Conservation (phyloP, 768 basidiomycete genomes). For the Auricularia sp. region DNA sequence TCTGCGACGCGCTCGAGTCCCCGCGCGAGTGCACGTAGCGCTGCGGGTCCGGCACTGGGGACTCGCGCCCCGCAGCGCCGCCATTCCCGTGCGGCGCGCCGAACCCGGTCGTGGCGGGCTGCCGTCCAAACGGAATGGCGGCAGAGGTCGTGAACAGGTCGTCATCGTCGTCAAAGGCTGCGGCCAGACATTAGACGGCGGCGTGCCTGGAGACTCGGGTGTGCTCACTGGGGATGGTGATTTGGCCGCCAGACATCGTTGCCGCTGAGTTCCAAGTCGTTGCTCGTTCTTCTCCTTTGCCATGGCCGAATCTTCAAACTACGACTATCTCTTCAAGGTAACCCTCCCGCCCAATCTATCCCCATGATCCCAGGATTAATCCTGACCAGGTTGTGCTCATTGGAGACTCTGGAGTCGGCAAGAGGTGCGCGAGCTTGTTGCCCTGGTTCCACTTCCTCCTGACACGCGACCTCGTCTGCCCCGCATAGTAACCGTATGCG, state of each 20-base stretch:
- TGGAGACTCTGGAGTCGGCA: neutral
- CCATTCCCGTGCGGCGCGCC: conserved; percentile 23
- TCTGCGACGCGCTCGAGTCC: conserved; percentile 72
- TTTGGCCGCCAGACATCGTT: no score
- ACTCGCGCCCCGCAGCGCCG: conserved; percentile 47
- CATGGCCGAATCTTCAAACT: conserved; percentile 93
- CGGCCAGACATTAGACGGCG: neutral
- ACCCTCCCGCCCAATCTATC: neutral
- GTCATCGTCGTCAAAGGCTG: conserved; percentile 77
- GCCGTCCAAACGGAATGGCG: conserved; percentile 28
- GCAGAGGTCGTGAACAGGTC: conserved; percentile 33
- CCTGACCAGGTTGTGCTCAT: neutral
- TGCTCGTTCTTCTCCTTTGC: neutral
- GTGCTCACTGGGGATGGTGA: no score
- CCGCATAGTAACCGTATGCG: conserved; percentile 1
- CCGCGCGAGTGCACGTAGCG: conserved; percentile 66
- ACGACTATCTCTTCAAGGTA: conserved; percentile 97
- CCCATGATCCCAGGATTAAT: neutral
- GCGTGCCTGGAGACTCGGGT: no score
- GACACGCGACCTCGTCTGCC: neutral
- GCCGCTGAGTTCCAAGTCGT: no score
- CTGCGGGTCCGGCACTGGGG: conserved; percentile 48
- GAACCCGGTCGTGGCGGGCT: conserved; percentile 12
- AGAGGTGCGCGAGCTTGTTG: neutral
- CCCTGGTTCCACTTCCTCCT: neutral